Conservation (phyloP, 2,329 filamentous ascomycete genomes). For the Trichoderma koningii region DNA sequence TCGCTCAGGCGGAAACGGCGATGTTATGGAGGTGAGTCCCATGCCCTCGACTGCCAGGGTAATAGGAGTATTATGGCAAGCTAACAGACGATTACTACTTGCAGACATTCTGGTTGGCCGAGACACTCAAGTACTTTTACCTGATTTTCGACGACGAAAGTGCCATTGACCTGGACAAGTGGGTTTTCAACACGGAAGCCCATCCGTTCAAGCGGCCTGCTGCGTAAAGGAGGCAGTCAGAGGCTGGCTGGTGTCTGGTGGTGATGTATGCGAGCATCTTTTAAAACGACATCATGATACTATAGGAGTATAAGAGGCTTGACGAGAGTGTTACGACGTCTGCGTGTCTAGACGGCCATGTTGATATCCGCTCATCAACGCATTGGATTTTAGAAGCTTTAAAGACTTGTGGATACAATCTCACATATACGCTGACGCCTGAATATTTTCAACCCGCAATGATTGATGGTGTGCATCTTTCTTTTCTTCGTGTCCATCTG, state of each 20-base stretch:
- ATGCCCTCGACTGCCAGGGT: too few species aligned
- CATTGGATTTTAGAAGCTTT: too few species aligned
- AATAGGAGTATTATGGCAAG: background rate
- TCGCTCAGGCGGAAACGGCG: slow-evolving; percentile 43
- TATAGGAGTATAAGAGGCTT: too few species aligned
- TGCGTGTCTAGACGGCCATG: too few species aligned
- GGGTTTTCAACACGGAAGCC: slow-evolving; percentile 64
- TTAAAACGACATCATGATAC: background rate
- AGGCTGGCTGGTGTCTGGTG: background rate
- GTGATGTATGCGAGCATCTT: background rate
- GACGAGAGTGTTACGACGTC: too few species aligned
- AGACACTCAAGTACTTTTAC: slow-evolving; percentile 79
- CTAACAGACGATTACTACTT: background rate
- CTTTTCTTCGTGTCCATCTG: background rate
- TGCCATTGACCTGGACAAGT: slow-evolving; percentile 68
- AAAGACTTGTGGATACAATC: too few species aligned
- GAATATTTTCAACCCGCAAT: too few species aligned
- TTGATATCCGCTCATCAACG: too few species aligned
- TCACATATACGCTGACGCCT: too few species aligned
- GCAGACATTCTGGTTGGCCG: slow-evolving; percentile 69
- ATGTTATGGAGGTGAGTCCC: slow-evolving; percentile 62
- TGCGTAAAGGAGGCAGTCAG: background rate
- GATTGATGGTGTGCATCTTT: too few species aligned
- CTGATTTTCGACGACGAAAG: slow-evolving; percentile 67
- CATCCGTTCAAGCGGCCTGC: slow-evolving; percentile 49